phyloP scores from a whole-genome alignment of 2,329 filamentous ascomycete genomes.

The Fonsecaea monophora region DNA sequence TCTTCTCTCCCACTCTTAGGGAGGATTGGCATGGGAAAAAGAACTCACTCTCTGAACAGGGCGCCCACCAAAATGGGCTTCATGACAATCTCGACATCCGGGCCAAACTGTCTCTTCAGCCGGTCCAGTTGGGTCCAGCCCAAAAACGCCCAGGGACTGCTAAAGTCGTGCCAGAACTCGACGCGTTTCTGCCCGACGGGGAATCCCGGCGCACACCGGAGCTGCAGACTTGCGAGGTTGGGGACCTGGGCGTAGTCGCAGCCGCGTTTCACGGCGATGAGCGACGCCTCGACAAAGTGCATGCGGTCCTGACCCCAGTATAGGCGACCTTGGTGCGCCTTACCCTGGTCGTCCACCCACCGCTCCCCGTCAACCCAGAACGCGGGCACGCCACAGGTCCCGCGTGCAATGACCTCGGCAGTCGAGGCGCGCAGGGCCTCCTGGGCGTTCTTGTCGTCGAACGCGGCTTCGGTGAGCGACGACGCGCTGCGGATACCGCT shows the following conservation, averaged over 20 bases:
- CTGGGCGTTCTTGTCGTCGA: not conserved
- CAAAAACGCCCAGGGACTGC: slow-evolving; percentile 34
- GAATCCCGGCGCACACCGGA: slow-evolving; percentile 8
- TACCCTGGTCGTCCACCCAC: not conserved
- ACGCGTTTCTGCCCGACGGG: slow-evolving; percentile 21
- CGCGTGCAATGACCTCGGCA: slow-evolving; percentile 19
- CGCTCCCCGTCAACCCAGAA: slow-evolving; percentile 23
- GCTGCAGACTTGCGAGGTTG: not conserved
- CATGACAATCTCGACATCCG: slow-evolving; percentile 31
- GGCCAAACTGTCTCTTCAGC: slow-evolving; percentile 26
- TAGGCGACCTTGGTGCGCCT: slow-evolving; percentile 15
- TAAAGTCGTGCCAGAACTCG: slow-evolving; percentile 36
- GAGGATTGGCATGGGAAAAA: not conserved
- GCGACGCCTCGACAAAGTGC: slow-evolving; percentile 30
- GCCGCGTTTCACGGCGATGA: slow-evolving; percentile 17
- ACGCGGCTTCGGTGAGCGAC: not conserved
- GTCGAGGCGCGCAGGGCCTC: not conserved
- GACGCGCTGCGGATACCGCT: not conserved
- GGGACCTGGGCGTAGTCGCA: slow-evolving; percentile 1
- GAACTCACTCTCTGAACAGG: slow-evolving; percentile 27
- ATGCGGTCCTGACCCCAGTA: slow-evolving; percentile 36
- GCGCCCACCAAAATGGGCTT: slow-evolving; percentile 34
- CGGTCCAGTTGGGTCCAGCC: slow-evolving; percentile 31
- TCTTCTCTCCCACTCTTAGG: too few species aligned
- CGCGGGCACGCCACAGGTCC: slow-evolving; percentile 28